phyloP scores from a whole-genome alignment of 2,329 filamentous ascomycete species.

The Coniella vitis region DNA sequence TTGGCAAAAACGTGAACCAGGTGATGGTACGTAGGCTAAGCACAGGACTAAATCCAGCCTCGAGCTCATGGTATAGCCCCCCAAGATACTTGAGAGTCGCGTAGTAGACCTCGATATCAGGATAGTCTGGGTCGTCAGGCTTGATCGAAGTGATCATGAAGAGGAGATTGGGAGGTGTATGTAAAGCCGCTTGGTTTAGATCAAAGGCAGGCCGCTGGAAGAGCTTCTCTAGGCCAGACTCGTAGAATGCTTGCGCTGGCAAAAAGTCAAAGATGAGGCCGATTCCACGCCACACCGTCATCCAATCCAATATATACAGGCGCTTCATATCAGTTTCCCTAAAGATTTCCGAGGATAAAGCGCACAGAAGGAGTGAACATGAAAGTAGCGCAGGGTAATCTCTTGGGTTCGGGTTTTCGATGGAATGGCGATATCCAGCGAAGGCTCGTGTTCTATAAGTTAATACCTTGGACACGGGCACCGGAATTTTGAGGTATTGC shows the following conservation, averaged over 20 bases:
- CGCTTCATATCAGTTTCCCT: slow-evolving; percentile 37
- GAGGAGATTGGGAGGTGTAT: slow-evolving; percentile 42
- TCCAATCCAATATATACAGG: slow-evolving; percentile 50
- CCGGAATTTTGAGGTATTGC: slow-evolving; percentile 31
- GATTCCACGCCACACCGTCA: slow-evolving; percentile 48
- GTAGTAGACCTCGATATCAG: slow-evolving; percentile 35
- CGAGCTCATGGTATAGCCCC: slow-evolving; percentile 44
- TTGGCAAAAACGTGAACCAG: slow-evolving; percentile 45
- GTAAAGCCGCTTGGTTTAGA: slow-evolving; percentile 31
- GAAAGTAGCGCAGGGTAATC: slow-evolving; percentile 45
- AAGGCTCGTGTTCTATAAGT: slow-evolving; percentile 44
- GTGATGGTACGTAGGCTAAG: slow-evolving; percentile 45
- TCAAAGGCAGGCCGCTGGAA: slow-evolving; percentile 45
- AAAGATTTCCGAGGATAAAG: slow-evolving; percentile 43
- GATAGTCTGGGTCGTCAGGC: slow-evolving; percentile 34
- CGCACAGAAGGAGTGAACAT: slow-evolving; percentile 45
- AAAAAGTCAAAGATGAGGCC: slow-evolving; percentile 40
- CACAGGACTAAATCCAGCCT: slow-evolving; percentile 35
- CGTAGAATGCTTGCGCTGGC: slow-evolving; percentile 23
- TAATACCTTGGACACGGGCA: slow-evolving; percentile 33
- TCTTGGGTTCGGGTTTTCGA: slow-evolving; percentile 37
- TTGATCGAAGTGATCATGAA: slow-evolving; percentile 42
- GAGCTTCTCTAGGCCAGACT: slow-evolving; percentile 39
- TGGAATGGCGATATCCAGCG: slow-evolving; percentile 44
- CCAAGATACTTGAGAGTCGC: slow-evolving; percentile 42